Evolutionary conservation across 176 grass and related monocot genomes (phyloP), one percentile per base, ranked within the genome.

Genomic region (Bonia amplexicaulis): DNA sequence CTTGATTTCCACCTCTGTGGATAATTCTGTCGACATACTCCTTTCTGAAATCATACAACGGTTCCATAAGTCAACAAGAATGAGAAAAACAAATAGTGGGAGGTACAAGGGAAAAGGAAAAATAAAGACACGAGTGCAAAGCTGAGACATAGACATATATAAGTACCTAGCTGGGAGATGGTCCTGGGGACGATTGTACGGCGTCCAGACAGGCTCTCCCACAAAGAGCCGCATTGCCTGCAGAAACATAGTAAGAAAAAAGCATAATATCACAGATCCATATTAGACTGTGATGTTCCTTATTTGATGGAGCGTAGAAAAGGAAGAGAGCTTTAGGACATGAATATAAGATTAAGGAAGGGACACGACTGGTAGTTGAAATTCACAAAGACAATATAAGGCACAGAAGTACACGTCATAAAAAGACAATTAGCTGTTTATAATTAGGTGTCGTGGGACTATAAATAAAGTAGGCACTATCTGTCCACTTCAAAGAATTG

Each of bases 201-300:
- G 93, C 3, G 93, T 98, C 93, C 95, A 98, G 31, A 95, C 64
- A 53, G 93, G 95, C 60, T 98, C 95, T 7, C 93, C 95, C 65
- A 98, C 91, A 91, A 98, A 98, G 26, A 98, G 89, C 1, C 93
- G 85, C 95, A 98, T 98, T 73, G 93, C 93, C 95, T 95, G 58
- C 68, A 82, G 23, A 86, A 76, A 20, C 39, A 80, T 44, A 70
- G 26, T 58, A 59, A 66, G 12, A 15, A 27, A 23, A 82, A 14
- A 61, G 31, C 7, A 39, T 19, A 62, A 23, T 26, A 59, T 58
- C 12, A 26, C 11, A 81, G 19, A 5, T 6, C 17, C 5, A 5
- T 45, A 40, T 55, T 19, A 72, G n/a, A 19, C 35, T 13, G 9
- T 23, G 17, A 65, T 66, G 16, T 66, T 79, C 12, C 10, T 46